Conservation (phyloP, 768 basidiomycete genomes). For the Trametes meyenii region DNA sequence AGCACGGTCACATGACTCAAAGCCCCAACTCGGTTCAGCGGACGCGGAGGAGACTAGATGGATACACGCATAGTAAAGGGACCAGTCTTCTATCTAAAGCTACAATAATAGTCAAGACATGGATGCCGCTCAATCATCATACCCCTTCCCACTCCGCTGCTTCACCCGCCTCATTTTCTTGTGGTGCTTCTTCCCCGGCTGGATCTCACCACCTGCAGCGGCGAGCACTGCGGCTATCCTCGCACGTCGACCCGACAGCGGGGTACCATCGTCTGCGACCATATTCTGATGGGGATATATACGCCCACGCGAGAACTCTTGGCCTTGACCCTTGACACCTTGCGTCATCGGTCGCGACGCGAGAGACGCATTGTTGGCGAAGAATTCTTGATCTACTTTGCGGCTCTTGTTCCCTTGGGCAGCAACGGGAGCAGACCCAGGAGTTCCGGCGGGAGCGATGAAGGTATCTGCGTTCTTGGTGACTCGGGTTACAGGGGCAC, state of each 20-base stretch:
- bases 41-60: not conserved
- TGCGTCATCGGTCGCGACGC: conserved; percentile 67
- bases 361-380: conserved; percentile 55
- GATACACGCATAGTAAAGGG: not conserved
- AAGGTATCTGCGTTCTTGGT: conserved; percentile 84
- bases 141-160: conserved; percentile 91
- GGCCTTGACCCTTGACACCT: conserved; percentile 56
- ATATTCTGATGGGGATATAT: conserved; percentile 85
- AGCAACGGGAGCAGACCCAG: conserved; percentile 27
- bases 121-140: conserved; percentile 54
- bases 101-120: conserved; percentile 6
- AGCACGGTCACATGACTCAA: too few relatives aligned
- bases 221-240: conserved; percentile 47
- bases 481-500: conserved; percentile 86
- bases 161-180: conserved; percentile 83
- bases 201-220: conserved; percentile 38
- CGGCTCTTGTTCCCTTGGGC: conserved; percentile 55
- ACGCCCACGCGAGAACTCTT: conserved; percentile 62
- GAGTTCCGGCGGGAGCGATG: conserved; percentile 47
- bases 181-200: conserved; percentile 76
- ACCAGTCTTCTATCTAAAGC: conserved; percentile 12
- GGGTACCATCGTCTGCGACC: conserved; percentile 79
- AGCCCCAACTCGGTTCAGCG: too few relatives aligned
- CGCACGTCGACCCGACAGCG: conserved; percentile 47
- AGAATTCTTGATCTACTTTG: conserved; percentile 84